These are phyloP conservation scores for Serendipita sp. DNA, from an alignment of 768 basidiomycete genomes.

Conservation along the genomic window DNA sequence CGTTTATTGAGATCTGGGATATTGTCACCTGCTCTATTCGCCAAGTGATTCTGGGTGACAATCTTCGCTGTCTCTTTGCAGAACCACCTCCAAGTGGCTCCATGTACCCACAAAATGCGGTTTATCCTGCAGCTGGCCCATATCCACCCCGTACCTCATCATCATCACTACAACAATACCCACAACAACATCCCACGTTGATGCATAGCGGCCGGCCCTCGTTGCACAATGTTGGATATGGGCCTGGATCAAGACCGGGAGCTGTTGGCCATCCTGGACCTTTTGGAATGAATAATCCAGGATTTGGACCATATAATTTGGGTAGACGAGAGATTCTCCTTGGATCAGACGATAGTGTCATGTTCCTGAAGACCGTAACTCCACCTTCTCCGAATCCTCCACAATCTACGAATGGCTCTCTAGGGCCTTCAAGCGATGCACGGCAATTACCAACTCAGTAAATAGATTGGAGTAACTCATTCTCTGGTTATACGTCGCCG, in stretches of 20 bases:
- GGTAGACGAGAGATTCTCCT: not conserved
- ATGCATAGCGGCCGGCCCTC: conserved; percentile 1
- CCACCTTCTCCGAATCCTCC: not conserved
- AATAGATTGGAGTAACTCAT: too few relatives aligned
- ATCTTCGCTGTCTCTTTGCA: conserved; percentile 78
- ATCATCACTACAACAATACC: not conserved
- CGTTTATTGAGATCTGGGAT: conserved; percentile 91
- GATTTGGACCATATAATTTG: not conserved
- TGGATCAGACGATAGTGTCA: conserved; percentile 1
- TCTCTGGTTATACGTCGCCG: too few relatives aligned
- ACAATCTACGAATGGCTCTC: too few relatives aligned
- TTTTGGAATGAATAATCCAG: not conserved
- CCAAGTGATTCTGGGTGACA: conserved; percentile 89
- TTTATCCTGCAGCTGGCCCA: not conserved
- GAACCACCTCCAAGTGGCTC: conserved; percentile 44
- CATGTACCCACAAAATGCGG: not conserved
- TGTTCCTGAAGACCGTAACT: not conserved
- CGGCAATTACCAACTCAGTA: too few relatives aligned
- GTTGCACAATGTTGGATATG: not conserved
- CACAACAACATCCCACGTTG: not conserved
- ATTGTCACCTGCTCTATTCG: conserved; percentile 83
- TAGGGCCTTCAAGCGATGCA: too few relatives aligned
- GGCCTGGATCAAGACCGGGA: not conserved
- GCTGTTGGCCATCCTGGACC: not conserved
- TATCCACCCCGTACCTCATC: not conserved